Evolutionary conservation across 352 stramenopile genomes (phyloP).

Genomic region (Aphanomyces astaci): DNA sequence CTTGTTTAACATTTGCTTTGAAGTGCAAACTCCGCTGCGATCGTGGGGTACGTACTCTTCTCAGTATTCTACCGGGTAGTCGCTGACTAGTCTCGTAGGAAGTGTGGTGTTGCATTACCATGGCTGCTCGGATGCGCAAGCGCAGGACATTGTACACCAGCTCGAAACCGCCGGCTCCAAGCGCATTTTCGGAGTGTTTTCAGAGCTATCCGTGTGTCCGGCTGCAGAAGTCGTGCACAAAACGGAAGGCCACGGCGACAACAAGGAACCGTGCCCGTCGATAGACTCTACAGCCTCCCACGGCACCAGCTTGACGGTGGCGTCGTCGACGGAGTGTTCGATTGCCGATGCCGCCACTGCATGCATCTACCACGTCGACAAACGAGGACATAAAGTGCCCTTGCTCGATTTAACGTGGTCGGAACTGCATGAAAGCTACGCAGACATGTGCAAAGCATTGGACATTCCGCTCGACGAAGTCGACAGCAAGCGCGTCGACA

Average conservation of each 20-base stretch:
- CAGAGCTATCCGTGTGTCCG: constrained; percentile 1
- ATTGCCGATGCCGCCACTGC: not conserved
- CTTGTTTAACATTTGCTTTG: constrained; percentile 66
- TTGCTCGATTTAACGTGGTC: constrained; percentile 6
- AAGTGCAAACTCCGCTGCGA: constrained; percentile 49
- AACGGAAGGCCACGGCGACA: not conserved
- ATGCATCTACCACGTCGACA: not conserved
- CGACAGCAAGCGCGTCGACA: constrained; percentile 41
- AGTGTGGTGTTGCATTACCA: constrained; percentile 73
- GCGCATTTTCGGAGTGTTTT: constrained; percentile 12
- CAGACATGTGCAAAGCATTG: not conserved
- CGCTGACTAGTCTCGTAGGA: constrained; percentile 27
- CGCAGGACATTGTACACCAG: constrained; percentile 44
- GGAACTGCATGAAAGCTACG: not conserved
- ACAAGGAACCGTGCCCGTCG: not conserved
- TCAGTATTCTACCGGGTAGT: not conserved
- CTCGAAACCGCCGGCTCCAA: constrained; percentile 42
- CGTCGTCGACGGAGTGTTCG: not conserved
- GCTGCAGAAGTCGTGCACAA: not conserved
- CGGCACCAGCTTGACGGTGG: not conserved
- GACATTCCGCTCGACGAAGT: not conserved
- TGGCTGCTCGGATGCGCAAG: constrained; percentile 36
- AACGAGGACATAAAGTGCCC: not conserved
- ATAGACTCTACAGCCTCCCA: not conserved
- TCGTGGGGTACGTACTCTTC: constrained; percentile 40